Base-by-base conservation (phyloP, 306 rosid species). In the Glycine soja region DNA sequence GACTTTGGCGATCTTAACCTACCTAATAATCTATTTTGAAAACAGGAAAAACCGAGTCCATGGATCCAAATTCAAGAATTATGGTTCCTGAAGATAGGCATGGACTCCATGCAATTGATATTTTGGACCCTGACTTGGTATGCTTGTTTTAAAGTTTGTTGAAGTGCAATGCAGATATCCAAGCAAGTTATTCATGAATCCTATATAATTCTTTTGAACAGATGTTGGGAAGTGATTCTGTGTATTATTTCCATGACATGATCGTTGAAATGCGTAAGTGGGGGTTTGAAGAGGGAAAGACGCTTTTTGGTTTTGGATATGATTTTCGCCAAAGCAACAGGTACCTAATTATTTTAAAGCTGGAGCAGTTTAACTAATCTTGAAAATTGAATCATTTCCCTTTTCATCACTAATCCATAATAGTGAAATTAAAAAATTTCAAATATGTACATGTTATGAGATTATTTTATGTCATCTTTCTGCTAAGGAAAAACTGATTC, bases 241-340 rank as follows among this genome's bases (percentile, higher is more conserved):
- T 95, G 52, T 91, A 89, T 89, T 91, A 95, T 79, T 95, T 89
- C 85, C 99, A 95, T 80, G 98, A 92, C 69, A 86, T 93, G 99
- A 95, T 95, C 38, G 85, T 90, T 73, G 92, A 95, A 89, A 89
- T 95, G 91, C 88, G 79, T 70, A 89, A 78, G 18, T 95, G 99
- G 99, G 99, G 99, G 51, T 93, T 83, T 86, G 80, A 90, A 82
- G 99, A 93, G 86, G 99, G 99, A 57, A 90, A 82, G 68, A 90
- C 99, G 3, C 92, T 95, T 82, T 95, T 95, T 88, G 99, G 99
- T 40, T 95, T 95, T 89, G 99, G 99, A 8, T 95, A 95, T 85
- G 99, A 95, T 84, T 95, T 95, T 85, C 99, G 99, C 67, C 98
- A 95, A 87, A 95, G 99, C 84, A 95, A 92, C 90, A 93, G 99